Evolutionary conservation across 2,329 filamentous ascomycete genomes (phyloP).

Genomic region (Teratosphaeria pseudoeucalypti): DNA sequence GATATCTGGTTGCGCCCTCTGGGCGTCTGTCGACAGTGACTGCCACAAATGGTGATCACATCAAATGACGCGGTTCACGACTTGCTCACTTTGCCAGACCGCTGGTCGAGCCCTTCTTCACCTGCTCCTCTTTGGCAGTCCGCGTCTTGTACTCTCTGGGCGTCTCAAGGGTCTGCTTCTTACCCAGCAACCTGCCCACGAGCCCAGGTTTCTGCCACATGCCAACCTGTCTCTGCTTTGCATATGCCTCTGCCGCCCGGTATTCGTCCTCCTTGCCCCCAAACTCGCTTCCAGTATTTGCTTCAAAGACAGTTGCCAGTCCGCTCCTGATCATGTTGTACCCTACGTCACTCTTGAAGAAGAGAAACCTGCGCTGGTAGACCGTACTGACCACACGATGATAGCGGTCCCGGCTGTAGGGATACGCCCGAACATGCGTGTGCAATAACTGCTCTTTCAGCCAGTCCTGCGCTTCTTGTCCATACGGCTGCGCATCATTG

Average conservation of each 20-base stretch:
- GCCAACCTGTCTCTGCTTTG: constrained; percentile 31
- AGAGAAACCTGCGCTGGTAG: constrained; percentile 31
- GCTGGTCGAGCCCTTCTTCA: background rate
- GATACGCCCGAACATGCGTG: constrained; percentile 66
- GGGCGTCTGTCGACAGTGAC: too few species aligned
- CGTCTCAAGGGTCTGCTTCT: constrained; percentile 58
- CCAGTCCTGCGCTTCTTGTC: constrained; percentile 71
- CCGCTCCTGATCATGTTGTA: constrained; percentile 80
- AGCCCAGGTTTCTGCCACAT: constrained; percentile 53
- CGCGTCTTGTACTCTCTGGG: constrained; percentile 77
- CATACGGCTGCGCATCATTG: constrained; percentile 71
- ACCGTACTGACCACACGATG: constrained; percentile 82
- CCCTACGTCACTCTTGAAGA: constrained; percentile 70
- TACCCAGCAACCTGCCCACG: constrained; percentile 30
- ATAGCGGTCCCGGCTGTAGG: constrained; percentile 85
- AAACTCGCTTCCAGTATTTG: constrained; percentile 81
- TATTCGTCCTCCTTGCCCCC: constrained; percentile 57
- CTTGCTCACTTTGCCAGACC: background rate
- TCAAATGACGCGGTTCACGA: background rate
- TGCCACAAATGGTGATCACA: background rate
- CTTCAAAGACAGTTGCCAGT: constrained; percentile 86
- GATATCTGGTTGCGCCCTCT: too few species aligned
- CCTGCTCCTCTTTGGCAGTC: constrained; percentile 7
- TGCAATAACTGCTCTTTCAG: constrained; percentile 62
- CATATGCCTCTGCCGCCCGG: constrained; percentile 47